Base-by-base conservation (phyloP, 2,329 filamentous ascomycete genomes). In the Neonectria faginata region DNA sequence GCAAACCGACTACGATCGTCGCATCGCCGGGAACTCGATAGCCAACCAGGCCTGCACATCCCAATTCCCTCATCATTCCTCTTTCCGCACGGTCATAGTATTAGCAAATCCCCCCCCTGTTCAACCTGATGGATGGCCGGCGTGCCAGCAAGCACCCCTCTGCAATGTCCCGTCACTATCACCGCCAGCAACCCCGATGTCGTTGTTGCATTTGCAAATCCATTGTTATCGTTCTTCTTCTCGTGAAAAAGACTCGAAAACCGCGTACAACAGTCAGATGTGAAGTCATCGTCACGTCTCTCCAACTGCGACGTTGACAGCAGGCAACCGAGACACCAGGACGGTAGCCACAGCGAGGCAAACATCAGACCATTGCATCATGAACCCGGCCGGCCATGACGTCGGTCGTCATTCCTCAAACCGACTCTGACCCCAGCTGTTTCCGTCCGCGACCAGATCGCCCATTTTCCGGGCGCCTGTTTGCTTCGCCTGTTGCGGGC, bases 31-130 rank as follows among this genome's bases (percentile, higher is more conserved):
- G 41, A 50, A 50, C 59, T 50, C 47, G 25, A 55, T 53, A 39
- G 50, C 54, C 56, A 62, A 58, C 55, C 55, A 64, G 62, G 60
- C 56, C 60, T 41, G 66, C 67, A 63, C 57, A 72, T 72, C 69
- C 54, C 66, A 72, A 68, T 73, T 55, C 67, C 63, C 65, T 65
- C 52, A 55, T 62, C 70, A 73, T 74, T 73, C 61, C 56, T 68
- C 60, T 16, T 50, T 31, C 16, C 47, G 25, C 27, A 50, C 22
- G 7, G 29, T 7, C 25, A 25, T 25, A 6, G 25, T 25, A 25
- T 25, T 25, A 7, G 47, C 5, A 33, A 31, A 29, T 10, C 8
- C 29, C 29, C 29, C 29, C 29, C 29, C 29, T 29, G 29, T 29
- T 29, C 29, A 29, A 10, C 29, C 29, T 29, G 29, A 10, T 29